Evolutionary conservation across 148 eudicot species (phyloP), one percentile per base, ranked within the genome.

Genomic region (Rhododendron simsii): DNA sequence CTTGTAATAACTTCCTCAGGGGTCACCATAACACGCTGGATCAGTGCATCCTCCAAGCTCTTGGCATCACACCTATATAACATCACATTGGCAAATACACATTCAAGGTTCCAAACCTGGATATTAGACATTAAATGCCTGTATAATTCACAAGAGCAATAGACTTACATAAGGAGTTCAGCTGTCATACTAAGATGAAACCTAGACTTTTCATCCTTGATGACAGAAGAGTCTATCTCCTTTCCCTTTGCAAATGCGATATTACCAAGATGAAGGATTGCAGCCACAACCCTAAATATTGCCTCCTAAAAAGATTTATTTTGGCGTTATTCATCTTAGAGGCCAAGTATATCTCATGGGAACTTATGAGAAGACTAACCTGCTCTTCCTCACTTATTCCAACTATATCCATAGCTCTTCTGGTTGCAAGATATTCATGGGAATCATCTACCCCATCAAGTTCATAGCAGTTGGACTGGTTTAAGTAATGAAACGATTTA

Each of bases 321-420:
- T 82, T 8, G 45, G 75, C 61, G 79, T 86, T 37, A 88, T 53
- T 59, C 69, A 81, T 59, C 81, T 39, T 26, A 67, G 44, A 45
- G 15, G 67, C n/a, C 39, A 13, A 73, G 51, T 63, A 33, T 47
- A 41, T 26, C 55, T 47, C 53, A 39, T 23, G 53, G 15, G 21
- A 61, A 48, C n/a, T 51, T 83, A 33, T 79, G 39, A 75, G 65
- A 84, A 84, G 73, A 71, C 85, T 67, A 55, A 96, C 99, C 98
- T 96, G 99, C 84, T 97, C 98, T 88, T 95, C 95, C 83, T 91
- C 92, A 88, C 94, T 89, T 83, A 97, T 95, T 51, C 99, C 99
- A 85, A 97, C 99, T 84, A 97, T 91, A 86, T 95, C 99, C 99
- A 97, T 97, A 59, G 99, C 99, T 90, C 98, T 93, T 92, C 93